Evolutionary conservation across 768 basidiomycete genomes (phyloP).

Genomic region (Boletus tomentosulus): DNA sequence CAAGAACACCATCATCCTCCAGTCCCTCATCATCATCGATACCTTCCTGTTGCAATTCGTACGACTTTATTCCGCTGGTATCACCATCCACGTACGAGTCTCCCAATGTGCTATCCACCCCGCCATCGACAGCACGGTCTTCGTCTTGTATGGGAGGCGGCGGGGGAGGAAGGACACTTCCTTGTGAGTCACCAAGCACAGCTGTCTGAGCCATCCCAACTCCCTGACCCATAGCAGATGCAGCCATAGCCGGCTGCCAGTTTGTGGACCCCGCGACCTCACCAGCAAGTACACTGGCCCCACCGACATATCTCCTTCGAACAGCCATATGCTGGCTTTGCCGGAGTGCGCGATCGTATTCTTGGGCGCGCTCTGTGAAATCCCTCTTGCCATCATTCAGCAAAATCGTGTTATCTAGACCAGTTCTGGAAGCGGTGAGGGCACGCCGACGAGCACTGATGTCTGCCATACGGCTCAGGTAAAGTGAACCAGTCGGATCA

Average conservation of each 20-base stretch:
- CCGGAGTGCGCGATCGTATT: conserved; percentile 70
- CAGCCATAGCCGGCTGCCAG: conserved; percentile 40
- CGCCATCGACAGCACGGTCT: conserved; percentile 49
- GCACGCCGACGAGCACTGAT: conserved; percentile 46
- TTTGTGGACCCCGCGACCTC: conserved; percentile 46
- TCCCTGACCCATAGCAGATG: conserved; percentile 39
- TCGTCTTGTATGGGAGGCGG: conserved; percentile 36
- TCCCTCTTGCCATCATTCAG: conserved; percentile 34
- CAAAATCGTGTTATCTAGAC: conserved; percentile 25
- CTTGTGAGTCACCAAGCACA: conserved; percentile 73
- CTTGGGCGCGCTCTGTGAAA: conserved; percentile 54
- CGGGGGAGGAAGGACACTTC: conserved; percentile 36
- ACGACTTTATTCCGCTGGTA: conserved; percentile 36
- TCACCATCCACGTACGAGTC: conserved; percentile 73
- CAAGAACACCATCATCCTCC: conserved; percentile 81
- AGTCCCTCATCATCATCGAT: conserved; percentile 59
- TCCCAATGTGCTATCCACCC: conserved; percentile 56
- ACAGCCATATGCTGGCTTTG: conserved; percentile 60
- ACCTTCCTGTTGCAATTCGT: conserved; percentile 43
- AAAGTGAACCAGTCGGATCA: conserved; percentile 88
- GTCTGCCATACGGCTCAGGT: conserved; percentile 80
- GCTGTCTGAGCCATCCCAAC: conserved; percentile 62
- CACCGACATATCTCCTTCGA: conserved; percentile 35
- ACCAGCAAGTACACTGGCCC: conserved; percentile 30
- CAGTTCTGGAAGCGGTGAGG: conserved; percentile 24